Evolutionary conservation across 106 monocot genomes (phyloP).

Genomic region (Hemerocallis citrina): DNA sequence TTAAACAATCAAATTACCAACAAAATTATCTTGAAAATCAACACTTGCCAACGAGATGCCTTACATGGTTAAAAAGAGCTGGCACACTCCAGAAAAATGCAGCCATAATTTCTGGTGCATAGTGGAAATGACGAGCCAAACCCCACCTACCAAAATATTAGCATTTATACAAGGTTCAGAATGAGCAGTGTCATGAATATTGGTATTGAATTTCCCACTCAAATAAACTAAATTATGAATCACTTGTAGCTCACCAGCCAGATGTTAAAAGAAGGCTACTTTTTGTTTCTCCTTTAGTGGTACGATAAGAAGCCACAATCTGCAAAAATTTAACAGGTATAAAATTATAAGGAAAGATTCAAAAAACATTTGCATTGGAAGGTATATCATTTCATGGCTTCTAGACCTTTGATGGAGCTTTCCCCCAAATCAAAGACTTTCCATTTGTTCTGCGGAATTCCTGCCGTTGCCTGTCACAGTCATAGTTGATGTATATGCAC

Average conservation of each 20-base stretch:
- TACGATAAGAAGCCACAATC: conserved; percentile 83
- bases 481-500: conserved; percentile 97
- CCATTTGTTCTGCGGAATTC: conserved; percentile 87
- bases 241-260: conserved; percentile 63
- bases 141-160: too few relatives aligned
- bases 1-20: neutral
- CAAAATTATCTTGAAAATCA: neutral
- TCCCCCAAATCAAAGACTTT: conserved; percentile 83
- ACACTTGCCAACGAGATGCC: neutral
- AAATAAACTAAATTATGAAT: conserved; percentile 3
- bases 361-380: too few relatives aligned
- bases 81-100: conserved; percentile 95
- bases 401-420: conserved; percentile 84
- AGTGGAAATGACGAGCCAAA: conserved; percentile 91
- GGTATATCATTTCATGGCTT: too few relatives aligned
- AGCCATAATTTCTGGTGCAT: conserved; percentile 85
- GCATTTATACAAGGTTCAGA: too few relatives aligned
- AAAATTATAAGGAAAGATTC: conserved; percentile 3
- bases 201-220: too few relatives aligned
- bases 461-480: conserved; percentile 95
- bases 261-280: conserved; percentile 90
- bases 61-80: conserved; percentile 88
- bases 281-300: conserved; percentile 80
- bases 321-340: conserved; percentile 15
- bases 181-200: too few relatives aligned